Base-by-base conservation (phyloP, 176 grass and related monocot species). In the Avena atlantica region DNA sequence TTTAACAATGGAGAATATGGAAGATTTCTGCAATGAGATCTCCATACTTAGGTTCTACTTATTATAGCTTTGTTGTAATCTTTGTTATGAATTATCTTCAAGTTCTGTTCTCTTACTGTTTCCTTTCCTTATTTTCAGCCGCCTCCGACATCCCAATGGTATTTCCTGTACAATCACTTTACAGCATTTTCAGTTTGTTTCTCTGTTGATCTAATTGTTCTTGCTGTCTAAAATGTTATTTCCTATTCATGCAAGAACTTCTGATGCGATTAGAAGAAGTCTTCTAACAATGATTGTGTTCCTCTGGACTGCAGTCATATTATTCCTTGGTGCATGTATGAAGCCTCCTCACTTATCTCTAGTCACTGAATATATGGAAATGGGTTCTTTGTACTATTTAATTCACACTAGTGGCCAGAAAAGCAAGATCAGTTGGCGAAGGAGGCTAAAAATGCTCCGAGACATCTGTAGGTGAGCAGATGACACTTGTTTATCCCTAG, bases 21-120 rank as follows among this genome's bases (percentile, higher is more conserved):
- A 99, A 92, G 97, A 99, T 90, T 99, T 96, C 82, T 99, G 97
- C 89, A 96, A 99, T 31, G 94, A 99, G 89, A 95, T 99, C 78
- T 99, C 94, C 50, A 94, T 99, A 90, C 89, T 99, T 67, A 94
- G 94, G 97, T 99, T 85, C 78, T 87, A 66, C 82, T 14, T 78
- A 84, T 14, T 78, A 84, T 79, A 70, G 29, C 29, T 82, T 82
- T 50, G 29, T 19, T 40, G 57, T 52, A 59, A 55, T 37, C 78
- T 82, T 44, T 23, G 27, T 81, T 89, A 25, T 68, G 86, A 67
- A 67, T 64, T 23, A 17, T 77, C 66, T 83, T 40, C 53, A 81
- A 56, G 8, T 76, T 89, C 12, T 83, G 13, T 78, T 27, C 37
- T 84, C 85, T 86, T 92, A 79, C 34, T 69, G 15, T 70, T 80